Evolutionary conservation across 441 rosid species (phyloP).

Genomic region (Cnidoscolus chayamansa): DNA sequence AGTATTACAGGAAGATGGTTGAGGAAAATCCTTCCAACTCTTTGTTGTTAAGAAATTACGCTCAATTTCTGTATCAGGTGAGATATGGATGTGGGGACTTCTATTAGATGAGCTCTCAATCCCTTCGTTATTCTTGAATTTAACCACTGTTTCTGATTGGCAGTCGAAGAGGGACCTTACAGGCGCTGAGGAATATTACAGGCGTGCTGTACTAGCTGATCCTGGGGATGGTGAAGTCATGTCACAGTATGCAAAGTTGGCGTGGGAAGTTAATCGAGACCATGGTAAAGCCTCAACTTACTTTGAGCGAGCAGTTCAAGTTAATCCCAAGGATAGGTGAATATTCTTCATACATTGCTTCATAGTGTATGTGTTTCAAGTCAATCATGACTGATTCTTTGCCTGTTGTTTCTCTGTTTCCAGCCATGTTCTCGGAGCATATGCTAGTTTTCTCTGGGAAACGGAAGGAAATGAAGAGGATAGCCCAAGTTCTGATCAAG

Average conservation of each 20-base stretch:
- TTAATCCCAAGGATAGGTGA: conserved; percentile 57
- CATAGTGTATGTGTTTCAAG: no score
- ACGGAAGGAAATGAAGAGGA: conserved; percentile 42
- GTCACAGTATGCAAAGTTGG: conserved; percentile 52
- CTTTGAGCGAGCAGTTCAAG: conserved; percentile 57
- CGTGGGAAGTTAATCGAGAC: conserved; percentile 56
- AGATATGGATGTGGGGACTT: not conserved
- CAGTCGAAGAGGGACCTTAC: conserved; percentile 40
- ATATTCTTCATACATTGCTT: not conserved
- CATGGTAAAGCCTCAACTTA: conserved; percentile 52
- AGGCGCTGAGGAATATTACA: conserved; percentile 41
- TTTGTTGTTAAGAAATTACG: conserved; percentile 45
- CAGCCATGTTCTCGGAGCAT: conserved; percentile 73
- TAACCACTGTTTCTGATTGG: not conserved
- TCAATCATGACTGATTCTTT: not conserved
- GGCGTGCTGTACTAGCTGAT: conserved; percentile 40
- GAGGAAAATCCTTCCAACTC: conserved; percentile 41
- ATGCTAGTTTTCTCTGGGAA: conserved; percentile 82
- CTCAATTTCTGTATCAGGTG: conserved; percentile 49
- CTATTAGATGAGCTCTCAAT: not conserved
- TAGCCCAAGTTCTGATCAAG: conserved; percentile 20
- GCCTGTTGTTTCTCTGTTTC: conserved; percentile 12
- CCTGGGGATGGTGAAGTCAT: conserved; percentile 57
- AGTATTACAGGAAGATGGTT: conserved; percentile 39
- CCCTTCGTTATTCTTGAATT: not conserved